Evolutionary conservation across 2,329 filamentous ascomycete genomes (phyloP), one percentile per base, ranked within the genome.

Genomic region (Lasiodiplodia hormozganensis): DNA sequence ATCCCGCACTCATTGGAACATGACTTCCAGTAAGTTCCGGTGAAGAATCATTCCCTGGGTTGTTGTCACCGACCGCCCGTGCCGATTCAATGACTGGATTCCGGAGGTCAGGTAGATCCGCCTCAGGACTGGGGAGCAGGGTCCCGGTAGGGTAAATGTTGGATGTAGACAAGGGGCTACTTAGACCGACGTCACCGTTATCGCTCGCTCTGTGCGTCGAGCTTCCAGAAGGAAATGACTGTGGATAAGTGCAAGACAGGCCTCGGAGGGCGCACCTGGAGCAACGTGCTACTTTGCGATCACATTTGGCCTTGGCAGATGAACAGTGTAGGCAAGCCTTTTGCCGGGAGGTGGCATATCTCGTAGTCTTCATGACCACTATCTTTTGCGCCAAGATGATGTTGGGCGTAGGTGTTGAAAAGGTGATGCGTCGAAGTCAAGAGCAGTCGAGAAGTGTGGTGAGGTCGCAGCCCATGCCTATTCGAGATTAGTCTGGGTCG

Each of bases 321-420:
- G 77, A 78, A 52, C 82, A 83, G 10, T 73, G 70, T 14, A 76
- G 75, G 66, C 82, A 83, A 47, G 78, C 77, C 65, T 81, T 83
- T 69, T 82, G 80, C 12, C 81, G 77, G 1, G 80, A 79, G 12
- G 72, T 73, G 21, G 79, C 71, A 69, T 82, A 82, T 72, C 78
- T 74, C 6, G 73, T 40, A 21, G 69, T 36, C 53, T 62, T 75
- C 74, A 76, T 77, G 8, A 0, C 25, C 40, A 7, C 38, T 40
- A 5, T 7, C 6, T n/a, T 18, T 18, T 43, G 18, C 40, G 14
- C 16, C 40, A 18, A 4, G 40, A 43, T 7, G 14, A 18, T 18
- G 4, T 18, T 18, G 40, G 16, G 40, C 6, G 40, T n/a, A 2
- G 43, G 43, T 3, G n/a, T 2, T 21, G 18, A 47, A 10, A 47